Base-by-base conservation (phyloP, 2,329 filamentous ascomycete genomes). In the Stemphylium vesicarium region DNA sequence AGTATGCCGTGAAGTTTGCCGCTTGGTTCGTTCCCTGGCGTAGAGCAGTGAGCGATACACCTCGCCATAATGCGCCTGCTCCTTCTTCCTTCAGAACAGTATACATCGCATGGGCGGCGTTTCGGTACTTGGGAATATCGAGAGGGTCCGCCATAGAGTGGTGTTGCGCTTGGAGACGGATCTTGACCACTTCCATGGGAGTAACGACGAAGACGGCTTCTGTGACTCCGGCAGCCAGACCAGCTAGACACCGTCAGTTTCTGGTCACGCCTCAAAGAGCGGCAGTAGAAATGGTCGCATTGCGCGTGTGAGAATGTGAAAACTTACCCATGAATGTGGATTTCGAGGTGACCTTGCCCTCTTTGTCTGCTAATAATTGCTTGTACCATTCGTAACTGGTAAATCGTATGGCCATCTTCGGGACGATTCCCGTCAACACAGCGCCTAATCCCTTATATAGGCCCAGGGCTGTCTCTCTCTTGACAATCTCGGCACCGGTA, bases 151-250 rank as follows among this genome's bases (percentile, higher is more conserved):
- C 92, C 88, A 99, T 95, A 75, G 87, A 92, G 85, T 99, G 95
- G 81, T 97, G 91, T 80, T 99, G 95, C 4, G 94, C 94, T 83
- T 99, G 95, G 66, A 99, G 85, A 43, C 95, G 90, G 75, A 99
- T 99, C 85, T 99, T 99, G 79, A 99, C 87, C 59, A 99, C 95
- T 81, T 99, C 95, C 95, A 99, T 99, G 5, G 95, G 95, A 26
- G 93, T 97, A 52, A 99, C 95, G 46, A 99, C 91, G 43, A 91
- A 89, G 39, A 99, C 94, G 62, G 95, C 95, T 84, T 99, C 95
- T 16, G 95, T 98, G 15, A 99, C 88, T 78, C 95, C 95, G 22
- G 95, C 95, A 20, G 90, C 86, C 40, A 99, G 88, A 72, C 95
- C 95, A 67, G 95, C 91, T 88, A 61, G 47, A 31, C 0, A 42